Evolutionary conservation across 352 stramenopile species (phyloP).

Genomic region (Globisporangium iwayamae): DNA sequence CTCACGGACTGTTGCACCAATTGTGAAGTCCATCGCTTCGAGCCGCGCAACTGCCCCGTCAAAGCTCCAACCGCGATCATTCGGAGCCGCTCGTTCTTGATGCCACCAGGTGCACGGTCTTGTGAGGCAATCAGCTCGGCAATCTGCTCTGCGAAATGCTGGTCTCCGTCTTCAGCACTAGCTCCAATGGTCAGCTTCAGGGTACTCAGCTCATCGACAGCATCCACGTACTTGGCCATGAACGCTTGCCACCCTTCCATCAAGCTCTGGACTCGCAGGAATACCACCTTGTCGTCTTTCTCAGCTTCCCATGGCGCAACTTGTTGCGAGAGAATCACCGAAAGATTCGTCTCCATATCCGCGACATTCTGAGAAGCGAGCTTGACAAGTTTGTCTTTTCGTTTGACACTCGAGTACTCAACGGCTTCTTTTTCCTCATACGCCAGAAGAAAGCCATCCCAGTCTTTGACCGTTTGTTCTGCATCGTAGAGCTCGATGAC

Average conservation of each 20-base stretch:
- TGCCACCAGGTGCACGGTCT: slow-evolving; percentile 11
- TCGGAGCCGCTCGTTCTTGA: slow-evolving; percentile 14
- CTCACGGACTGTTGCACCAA: slow-evolving; percentile 24
- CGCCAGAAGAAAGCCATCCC: slow-evolving; percentile 39
- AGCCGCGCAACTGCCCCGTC: slow-evolving; percentile 32
- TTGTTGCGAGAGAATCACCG: slow-evolving; percentile 21
- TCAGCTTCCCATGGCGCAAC: slow-evolving; percentile 15
- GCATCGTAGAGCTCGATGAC: slow-evolving; percentile 21
- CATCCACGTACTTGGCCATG: slow-evolving; percentile 36
- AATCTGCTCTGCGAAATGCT: slow-evolving; percentile 37
- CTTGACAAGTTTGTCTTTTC: slow-evolving; percentile 54
- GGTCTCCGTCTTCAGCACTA: slow-evolving; percentile 33
- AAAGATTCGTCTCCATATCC: slow-evolving; percentile 26
- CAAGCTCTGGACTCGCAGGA: slow-evolving; percentile 32
- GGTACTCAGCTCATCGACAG: slow-evolving; percentile 30
- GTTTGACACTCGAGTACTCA: slow-evolving; percentile 32
- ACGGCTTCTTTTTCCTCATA: slow-evolving; percentile 35
- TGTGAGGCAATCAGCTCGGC: slow-evolving; percentile 15
- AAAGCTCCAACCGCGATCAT: slow-evolving; percentile 37
- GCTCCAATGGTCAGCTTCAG: slow-evolving; percentile 42
- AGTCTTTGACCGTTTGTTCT: slow-evolving; percentile 18
- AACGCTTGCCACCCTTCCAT: slow-evolving; percentile 44
- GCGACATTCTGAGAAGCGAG: slow-evolving; percentile 44
- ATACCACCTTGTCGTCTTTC: not conserved
- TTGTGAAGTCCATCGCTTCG: slow-evolving; percentile 30